Base-by-base conservation (phyloP, 148 eudicot species). In the Chenopodium formosanum region DNA sequence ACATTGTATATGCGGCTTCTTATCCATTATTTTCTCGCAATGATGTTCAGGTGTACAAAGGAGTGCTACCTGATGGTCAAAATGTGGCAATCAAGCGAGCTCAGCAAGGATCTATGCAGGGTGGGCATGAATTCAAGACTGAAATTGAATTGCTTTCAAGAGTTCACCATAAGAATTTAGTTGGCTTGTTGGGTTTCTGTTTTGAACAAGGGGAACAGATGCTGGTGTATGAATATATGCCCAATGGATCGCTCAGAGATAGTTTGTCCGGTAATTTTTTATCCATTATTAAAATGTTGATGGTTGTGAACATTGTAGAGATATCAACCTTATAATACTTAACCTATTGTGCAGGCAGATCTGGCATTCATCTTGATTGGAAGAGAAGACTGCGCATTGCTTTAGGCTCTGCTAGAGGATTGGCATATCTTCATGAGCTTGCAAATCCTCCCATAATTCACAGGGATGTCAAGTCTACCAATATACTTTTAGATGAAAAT, bases 391-490 rank as follows among this genome's bases (percentile, higher is more conserved):
- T 96, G 58, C 91, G 92, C 13, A 75, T 91, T 46, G 98, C 99
- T 12, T 87, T 96, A 67, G 98, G 98, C 83, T 91, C 99, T 52
- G 99, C 99, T 9, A 86, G 98, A 85, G 99, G 99, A 74, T 83
- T 96, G 80, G 84, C 98, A 69, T 96, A 96, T 79, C 90, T 96
- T 63, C 99, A 96, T 60, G 99, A 96, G 76, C 92, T 89, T 48
- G 99, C 99, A 3, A 88, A 90, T 77, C 99, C 99, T 40, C 98
- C 99, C 2, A 96, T 96, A 60, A 94, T 96, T 46, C 99, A 96
- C 60, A 88, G 99, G 80, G 99, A 96, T 89, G 88, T 96, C 75
- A 96, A 96, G 84, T 92, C 98, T 10, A 90, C 94, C 44, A 96
- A 96, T 74, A 96, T 96, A 79, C 82, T 96, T 40, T 80, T 96